Base-by-base conservation (phyloP, 179 eudicot genomes). In the Heliamphora pulchella region DNA sequence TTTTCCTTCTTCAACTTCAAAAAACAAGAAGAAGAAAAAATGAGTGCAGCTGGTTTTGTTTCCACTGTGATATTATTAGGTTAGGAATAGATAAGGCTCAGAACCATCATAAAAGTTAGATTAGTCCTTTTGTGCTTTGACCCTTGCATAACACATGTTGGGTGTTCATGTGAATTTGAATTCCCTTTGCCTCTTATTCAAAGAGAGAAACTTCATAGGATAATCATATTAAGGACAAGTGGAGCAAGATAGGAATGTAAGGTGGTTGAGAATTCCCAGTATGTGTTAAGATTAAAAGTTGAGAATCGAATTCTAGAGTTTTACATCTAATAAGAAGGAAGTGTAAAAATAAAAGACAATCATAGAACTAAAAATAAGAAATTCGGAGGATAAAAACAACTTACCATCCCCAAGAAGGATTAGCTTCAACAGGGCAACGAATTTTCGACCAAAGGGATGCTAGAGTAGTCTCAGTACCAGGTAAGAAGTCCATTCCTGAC, bases 321-420 rank as follows among this genome's bases (percentile, higher is more conserved):
- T 2, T 71, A 6, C 13, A 46, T 59, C 17, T 15, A 61, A 4
- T 20, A 0, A 73, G 18, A 44, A 11, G 14, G 31, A 2, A 54
- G 18, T 14, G 17, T 71, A 51, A 73, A n/a, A 9, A 43, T 2
- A n/a, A 10, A 31, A 75, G 46, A 68, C 13, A 6, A 17, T 20
- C 15, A 22, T 11, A 81, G 48, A 76, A 22, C 2, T 17, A 46
- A 64, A 31, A 13, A 74, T 14, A 22, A 57, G 2, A 13, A 54
- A 65, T 39, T 2, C 7, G 18, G 59, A 46, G 76, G 54, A 5
- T 18, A 43, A 14, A 62, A 71, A 75, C 57, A 58, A 75, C 74
- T 87, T 86, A 96, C 99, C 99, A 96, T 94, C 91, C 92, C 98
- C 99, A 96, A 57, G 86, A 75, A 79, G 96, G 94, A 82, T 88